A percentile compares a stretch with the other conserved stretches of the same genome.
These are phyloP conservation scores for Aspergillus affinis DNA, from an alignment of 495 filamentous ascomycete species.

Conservation along the genomic window DNA sequence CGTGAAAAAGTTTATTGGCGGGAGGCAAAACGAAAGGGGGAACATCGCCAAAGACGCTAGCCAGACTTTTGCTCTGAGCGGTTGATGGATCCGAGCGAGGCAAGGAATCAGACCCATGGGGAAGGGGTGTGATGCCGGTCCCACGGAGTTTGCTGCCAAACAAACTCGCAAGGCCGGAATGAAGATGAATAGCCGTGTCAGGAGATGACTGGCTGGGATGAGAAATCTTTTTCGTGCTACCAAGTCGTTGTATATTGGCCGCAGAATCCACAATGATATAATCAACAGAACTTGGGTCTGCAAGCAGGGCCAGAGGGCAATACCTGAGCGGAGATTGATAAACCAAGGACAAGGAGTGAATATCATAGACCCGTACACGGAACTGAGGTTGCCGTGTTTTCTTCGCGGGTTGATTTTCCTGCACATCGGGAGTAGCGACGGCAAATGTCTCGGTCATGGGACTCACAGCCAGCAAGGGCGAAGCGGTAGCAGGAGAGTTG, in stretches of 20 bases:
- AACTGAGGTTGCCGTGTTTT: constrained; percentile 27
- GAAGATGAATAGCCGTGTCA: constrained; percentile 37
- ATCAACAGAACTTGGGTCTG: constrained; percentile 49
- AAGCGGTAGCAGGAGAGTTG: constrained; percentile 1
- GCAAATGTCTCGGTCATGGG: constrained; percentile 38
- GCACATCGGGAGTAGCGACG: constrained; percentile 19
- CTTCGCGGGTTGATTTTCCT: constrained; percentile 13
- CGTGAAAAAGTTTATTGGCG: constrained; percentile 73
- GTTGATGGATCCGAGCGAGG: constrained; percentile 49
- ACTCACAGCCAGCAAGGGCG: constrained; percentile 39
- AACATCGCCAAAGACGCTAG: constrained; percentile 70
- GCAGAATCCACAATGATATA: constrained; percentile 54
- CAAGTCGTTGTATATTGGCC: constrained; percentile 46
- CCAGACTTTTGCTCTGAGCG: constrained; percentile 63
- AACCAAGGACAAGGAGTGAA: constrained; percentile 32
- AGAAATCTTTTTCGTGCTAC: constrained; percentile 56
- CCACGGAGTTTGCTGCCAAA: constrained; percentile 39
- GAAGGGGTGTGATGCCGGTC: constrained; percentile 16
- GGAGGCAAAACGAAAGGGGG: constrained; percentile 75
- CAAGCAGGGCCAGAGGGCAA: constrained; percentile 37
- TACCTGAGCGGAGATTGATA: constrained; percentile 28
- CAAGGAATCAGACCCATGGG: constrained; percentile 23
- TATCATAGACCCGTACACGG: constrained; percentile 37
- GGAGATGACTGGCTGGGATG: constrained; percentile 32
- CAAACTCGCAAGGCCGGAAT: constrained; percentile 49